phyloP scores from a whole-genome alignment of 495 filamentous ascomycete species.

The Ramalina peruviana region DNA sequence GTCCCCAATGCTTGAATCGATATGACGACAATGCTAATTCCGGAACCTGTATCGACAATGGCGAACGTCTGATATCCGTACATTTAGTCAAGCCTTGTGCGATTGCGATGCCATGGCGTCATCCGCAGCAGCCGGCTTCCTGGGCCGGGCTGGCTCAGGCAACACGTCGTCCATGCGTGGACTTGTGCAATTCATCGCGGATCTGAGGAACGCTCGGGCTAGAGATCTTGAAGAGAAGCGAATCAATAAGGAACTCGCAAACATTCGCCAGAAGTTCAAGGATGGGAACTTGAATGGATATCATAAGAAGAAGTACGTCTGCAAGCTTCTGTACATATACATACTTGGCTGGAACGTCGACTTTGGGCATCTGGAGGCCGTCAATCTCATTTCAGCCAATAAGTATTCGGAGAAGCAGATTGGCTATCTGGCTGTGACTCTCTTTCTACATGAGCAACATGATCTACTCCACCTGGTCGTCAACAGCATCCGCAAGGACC shows the following conservation, averaged over 20 bases:
- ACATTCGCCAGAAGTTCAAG: constrained; percentile 69
- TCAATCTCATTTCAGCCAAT: constrained; percentile 88
- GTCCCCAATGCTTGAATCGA: no score
- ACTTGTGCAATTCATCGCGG: constrained; percentile 96
- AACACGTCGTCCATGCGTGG: constrained; percentile 68
- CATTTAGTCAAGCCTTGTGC: no score
- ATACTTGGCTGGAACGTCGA: constrained; percentile 99
- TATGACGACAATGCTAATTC: no score
- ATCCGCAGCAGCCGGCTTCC: constrained; percentile 39
- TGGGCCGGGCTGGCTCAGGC: constrained; percentile 42
- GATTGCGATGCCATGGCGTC: constrained; percentile 30
- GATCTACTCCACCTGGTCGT: constrained; percentile 92
- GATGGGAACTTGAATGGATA: constrained; percentile 86
- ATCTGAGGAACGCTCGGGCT: constrained; percentile 86
- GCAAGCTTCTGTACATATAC: constrained; percentile 99
- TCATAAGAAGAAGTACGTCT: constrained; percentile 99
- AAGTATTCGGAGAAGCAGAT: constrained; percentile 99
- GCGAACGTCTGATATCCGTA: no score
- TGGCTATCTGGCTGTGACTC: constrained; percentile 90
- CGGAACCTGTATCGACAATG: no score
- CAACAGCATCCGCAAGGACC: constrained; percentile 95
- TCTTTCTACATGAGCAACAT: constrained; percentile 95
- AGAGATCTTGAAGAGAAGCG: constrained; percentile 96
- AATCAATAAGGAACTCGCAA: constrained; percentile 98
- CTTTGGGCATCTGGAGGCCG: constrained; percentile 95